Evolutionary conservation across 2,329 filamentous ascomycete genomes (phyloP).

Genomic region (Aspergillus tamarii): DNA sequence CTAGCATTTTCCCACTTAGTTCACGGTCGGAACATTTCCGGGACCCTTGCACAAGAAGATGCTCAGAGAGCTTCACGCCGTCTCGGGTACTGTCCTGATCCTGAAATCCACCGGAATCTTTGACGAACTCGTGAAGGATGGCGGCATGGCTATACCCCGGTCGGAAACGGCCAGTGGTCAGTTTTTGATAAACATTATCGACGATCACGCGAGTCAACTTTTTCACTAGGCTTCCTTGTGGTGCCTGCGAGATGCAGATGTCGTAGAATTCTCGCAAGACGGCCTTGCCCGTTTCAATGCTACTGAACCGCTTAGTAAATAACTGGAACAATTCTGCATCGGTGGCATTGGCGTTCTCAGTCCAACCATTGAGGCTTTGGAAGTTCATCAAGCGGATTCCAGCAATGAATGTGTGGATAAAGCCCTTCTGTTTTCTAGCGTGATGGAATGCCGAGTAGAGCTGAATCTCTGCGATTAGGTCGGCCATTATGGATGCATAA

Average conservation of each 20-base stretch:
- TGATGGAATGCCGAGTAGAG: conserved; percentile 1
- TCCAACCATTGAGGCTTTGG: not conserved
- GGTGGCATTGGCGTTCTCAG: not conserved
- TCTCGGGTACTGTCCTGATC: not conserved
- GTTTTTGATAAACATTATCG: conserved; percentile 2
- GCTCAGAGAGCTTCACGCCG: conserved; percentile 1
- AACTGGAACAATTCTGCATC: conserved; percentile 6
- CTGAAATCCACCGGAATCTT: conserved; percentile 3
- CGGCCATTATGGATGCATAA: conserved; percentile 5
- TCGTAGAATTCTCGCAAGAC: conserved; percentile 5
- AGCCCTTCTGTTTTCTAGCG: not conserved
- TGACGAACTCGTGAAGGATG: conserved; percentile 5
- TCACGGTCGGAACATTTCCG: not conserved
- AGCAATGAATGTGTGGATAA: conserved; percentile 6
- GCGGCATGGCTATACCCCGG: not conserved
- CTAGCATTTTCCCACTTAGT: conserved; percentile 1
- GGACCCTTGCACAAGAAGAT: conserved; percentile 1
- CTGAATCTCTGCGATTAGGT: conserved; percentile 9
- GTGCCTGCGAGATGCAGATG: conserved; percentile 4
- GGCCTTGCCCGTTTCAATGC: not conserved
- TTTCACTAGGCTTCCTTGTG: conserved; percentile 1
- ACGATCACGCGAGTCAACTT: not conserved
- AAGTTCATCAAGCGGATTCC: conserved; percentile 5
- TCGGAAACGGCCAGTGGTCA: not conserved
- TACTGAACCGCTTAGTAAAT: not conserved